Conservation (phyloP, 495 filamentous ascomycete genomes). For the Hypoxylon fragiforme region DNA sequence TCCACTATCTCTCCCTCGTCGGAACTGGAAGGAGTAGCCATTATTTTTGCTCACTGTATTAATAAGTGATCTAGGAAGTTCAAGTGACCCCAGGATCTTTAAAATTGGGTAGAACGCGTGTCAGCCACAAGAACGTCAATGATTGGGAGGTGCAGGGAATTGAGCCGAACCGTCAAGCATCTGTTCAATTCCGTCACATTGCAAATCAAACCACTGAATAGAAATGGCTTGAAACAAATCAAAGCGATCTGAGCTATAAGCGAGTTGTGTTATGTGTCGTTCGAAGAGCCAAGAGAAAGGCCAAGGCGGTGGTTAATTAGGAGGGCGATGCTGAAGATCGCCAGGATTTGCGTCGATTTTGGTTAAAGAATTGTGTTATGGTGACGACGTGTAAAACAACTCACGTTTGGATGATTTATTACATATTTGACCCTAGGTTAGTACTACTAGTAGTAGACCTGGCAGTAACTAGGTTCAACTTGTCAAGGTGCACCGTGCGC, state of each 20-base stretch:
- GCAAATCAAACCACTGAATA: constrained; percentile 16
- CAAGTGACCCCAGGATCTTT: constrained; percentile 30
- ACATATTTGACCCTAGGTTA: too few relatives aligned
- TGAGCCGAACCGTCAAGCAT: constrained; percentile 52
- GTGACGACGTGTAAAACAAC: constrained; percentile 31
- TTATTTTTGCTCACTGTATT: constrained; percentile 44
- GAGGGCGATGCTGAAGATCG: constrained; percentile 13
- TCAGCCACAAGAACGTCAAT: constrained; percentile 32
- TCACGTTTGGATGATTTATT: constrained; percentile 16
- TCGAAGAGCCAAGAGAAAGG: too few relatives aligned
- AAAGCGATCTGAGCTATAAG: too few relatives aligned
- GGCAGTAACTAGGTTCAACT: too few relatives aligned
- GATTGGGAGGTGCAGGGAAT: constrained; percentile 40
- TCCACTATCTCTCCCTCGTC: constrained; percentile 90
- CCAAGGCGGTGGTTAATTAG: not conserved
- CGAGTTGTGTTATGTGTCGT: too few relatives aligned
- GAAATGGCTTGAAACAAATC: not conserved
- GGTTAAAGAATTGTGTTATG: constrained; percentile 5
- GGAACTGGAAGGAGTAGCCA: constrained; percentile 59
- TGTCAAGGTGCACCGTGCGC: not conserved
- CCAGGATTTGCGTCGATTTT: constrained; percentile 17
- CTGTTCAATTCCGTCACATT: constrained; percentile 39
- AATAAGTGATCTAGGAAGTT: constrained; percentile 31
- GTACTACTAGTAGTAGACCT: too few relatives aligned
- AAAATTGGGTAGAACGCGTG: constrained; percentile 23